Base-by-base conservation (phyloP, 2,329 filamentous ascomycete species). In the Mycosphaerella sp. region DNA sequence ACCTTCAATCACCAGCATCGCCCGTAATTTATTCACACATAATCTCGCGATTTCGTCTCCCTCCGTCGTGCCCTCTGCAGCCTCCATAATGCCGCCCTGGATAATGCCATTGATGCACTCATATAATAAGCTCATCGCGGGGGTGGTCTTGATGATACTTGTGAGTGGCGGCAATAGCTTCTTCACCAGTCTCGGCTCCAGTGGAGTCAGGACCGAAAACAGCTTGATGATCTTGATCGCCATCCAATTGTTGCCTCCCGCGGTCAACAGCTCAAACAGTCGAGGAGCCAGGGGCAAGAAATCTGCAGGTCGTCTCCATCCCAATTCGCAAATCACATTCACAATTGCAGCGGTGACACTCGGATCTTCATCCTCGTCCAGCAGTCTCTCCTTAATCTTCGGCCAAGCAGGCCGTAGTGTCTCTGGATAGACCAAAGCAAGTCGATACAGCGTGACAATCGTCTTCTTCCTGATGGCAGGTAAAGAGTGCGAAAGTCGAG, bases 21-120 rank as follows among this genome's bases (percentile, higher is more conserved):
- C 89, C 61, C 93, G 81, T 23, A 98, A 78, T 72, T 97, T 98
- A 57, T 83, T 88, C 26, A 97, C 91, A 69, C 93, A 98, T 4
- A 98, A 78, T 29, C 84, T 84, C 6, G 93, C 93, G 66, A 98
- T 89, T 70, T 96, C 91, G 62, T 97, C 91, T 39, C 87, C 86
- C 51, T 92, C 91, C 34, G 84, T 79, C 17, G 84, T 82, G 50
- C 89, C 87, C 60, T 91, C 89, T 29, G 85, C 83, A 43, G 85
- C 88, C 32, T 89, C 88, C 47, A 98, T 76, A 54, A 98, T 95
- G 0, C 93, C 93, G 29, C 93, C 93, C 69, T 96, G 91, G 55
- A 98, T 95, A 59, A 98, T 95, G 23, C 93, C 93, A 69, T 95
- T 96, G 72, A 98, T 96, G 68, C 93, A 98, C 72, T 98, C 93